Percentiles rank a stretch among this genome's conserved stretches.
These are phyloP conservation scores for Leccinum griseonigrum DNA, from an alignment of 1,284 basidiomycete genomes.

Conservation along the genomic window DNA sequence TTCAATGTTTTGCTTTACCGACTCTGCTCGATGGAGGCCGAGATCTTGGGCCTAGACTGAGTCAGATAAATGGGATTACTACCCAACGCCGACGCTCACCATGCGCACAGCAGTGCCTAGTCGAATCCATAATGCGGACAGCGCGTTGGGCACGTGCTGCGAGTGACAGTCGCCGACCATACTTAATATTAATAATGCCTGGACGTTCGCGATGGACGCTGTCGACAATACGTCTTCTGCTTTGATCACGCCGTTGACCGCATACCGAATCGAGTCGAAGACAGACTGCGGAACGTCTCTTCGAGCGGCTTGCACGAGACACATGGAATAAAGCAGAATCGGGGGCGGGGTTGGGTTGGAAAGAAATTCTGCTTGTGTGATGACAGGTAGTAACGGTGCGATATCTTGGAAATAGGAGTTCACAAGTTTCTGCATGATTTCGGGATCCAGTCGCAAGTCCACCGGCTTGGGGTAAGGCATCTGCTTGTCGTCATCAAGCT, in stretches of 20 bases:
- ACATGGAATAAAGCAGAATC: slow-evolving; percentile 89
- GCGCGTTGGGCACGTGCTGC: slow-evolving; percentile 71
- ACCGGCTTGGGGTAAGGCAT: slow-evolving; percentile 55
- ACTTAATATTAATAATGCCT: slow-evolving; percentile 82
- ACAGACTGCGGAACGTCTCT: slow-evolving; percentile 81
- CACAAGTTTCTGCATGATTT: slow-evolving; percentile 78
- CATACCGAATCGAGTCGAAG: slow-evolving; percentile 81
- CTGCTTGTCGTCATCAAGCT: slow-evolving; percentile 51
- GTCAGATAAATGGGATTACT: slow-evolving; percentile 10
- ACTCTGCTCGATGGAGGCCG: slow-evolving; percentile 85
- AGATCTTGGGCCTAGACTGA: slow-evolving; percentile 80
- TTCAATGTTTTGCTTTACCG: slow-evolving; percentile 77
- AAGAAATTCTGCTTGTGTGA: slow-evolving; percentile 87
- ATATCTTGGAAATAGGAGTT: slow-evolving; percentile 91
- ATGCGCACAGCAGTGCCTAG: slow-evolving; percentile 81
- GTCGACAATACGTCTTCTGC: slow-evolving; percentile 89
- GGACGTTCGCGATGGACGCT: slow-evolving; percentile 84
- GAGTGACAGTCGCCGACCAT: slow-evolving; percentile 81
- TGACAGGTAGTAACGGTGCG: slow-evolving; percentile 82
- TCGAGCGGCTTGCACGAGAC: slow-evolving; percentile 84
- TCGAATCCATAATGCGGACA: slow-evolving; percentile 77
- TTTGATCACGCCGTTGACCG: slow-evolving; percentile 85
- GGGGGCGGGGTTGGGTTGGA: slow-evolving; percentile 71
- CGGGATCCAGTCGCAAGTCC: slow-evolving; percentile 71
- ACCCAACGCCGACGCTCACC: slow-evolving; percentile 46